phyloP scores from a whole-genome alignment of 495 filamentous ascomycete genomes.

The Penicillium chermesinum region DNA sequence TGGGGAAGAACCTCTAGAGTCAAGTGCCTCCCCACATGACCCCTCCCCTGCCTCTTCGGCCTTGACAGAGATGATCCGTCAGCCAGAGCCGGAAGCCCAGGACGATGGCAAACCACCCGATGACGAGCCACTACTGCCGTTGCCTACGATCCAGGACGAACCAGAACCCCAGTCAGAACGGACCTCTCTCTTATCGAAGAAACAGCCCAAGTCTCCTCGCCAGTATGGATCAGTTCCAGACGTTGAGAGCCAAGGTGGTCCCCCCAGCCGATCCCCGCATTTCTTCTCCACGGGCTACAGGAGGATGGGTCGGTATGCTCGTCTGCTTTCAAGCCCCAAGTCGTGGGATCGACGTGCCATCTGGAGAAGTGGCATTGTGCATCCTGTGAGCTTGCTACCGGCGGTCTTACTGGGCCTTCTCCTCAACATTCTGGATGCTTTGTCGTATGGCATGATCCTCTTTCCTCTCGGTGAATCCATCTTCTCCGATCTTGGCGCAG shows the following conservation, averaged over 20 bases:
- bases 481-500: slow-evolving; percentile 77
- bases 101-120: slow-evolving; percentile 15
- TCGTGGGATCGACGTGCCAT: slow-evolving; percentile 63
- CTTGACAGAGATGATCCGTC: slow-evolving; percentile 59
- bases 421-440: slow-evolving; percentile 86
- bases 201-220: slow-evolving; percentile 29
- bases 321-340: slow-evolving; percentile 52
- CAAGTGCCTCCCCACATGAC: slow-evolving; percentile 5
- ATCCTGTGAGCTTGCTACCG: slow-evolving; percentile 67
- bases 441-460: slow-evolving; percentile 96
- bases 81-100: slow-evolving; percentile 39
- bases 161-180: slow-evolving; percentile 31
- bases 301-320: slow-evolving; percentile 21
- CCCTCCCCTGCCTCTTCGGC: slow-evolving; percentile 42
- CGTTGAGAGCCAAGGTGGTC: slow-evolving; percentile 34
- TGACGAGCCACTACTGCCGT: slow-evolving; percentile 14
- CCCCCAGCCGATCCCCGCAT: slow-evolving; percentile 8
- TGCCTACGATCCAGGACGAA: slow-evolving; percentile 17
- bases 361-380: slow-evolving; percentile 58
- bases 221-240: slow-evolving; percentile 34
- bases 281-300: slow-evolving; percentile 19
- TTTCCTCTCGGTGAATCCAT: slow-evolving; percentile 84
- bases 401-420: slow-evolving; percentile 84
- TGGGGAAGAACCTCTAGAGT: slow-evolving; percentile 12
- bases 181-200: slow-evolving; percentile 39